Evolutionary conservation across 1,284 basidiomycete species (phyloP).

Genomic region (Neolentinus lepideus): DNA sequence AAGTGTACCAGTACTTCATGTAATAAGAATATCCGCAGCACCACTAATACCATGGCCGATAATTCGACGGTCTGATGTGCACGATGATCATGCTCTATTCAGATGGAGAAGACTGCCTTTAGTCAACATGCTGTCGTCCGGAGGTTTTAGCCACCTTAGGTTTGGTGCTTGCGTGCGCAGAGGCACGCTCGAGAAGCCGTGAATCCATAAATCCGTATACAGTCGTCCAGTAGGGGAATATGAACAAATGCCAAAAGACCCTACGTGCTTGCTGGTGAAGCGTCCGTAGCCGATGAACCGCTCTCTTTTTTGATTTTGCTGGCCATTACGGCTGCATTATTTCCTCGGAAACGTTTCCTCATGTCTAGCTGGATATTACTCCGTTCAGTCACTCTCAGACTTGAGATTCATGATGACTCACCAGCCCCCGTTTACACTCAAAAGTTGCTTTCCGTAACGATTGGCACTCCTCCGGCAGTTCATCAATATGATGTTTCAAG

Average conservation of each 20-base stretch:
- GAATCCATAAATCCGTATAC: too few species aligned
- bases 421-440: slow-evolving; percentile 86
- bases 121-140: too few species aligned
- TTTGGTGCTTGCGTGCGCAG: too few species aligned
- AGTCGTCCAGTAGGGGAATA: too few species aligned
- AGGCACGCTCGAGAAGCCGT: too few species aligned
- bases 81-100: too few species aligned
- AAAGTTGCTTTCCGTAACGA: slow-evolving; percentile 72
- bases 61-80: too few species aligned
- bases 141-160: too few species aligned
- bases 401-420: slow-evolving; percentile 28
- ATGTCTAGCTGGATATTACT: slow-evolving; percentile 58
- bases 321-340: slow-evolving; percentile 36
- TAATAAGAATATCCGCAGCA: background rate
- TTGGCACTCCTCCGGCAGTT: slow-evolving; percentile 72
- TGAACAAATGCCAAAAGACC: too few species aligned
- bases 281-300: background rate
- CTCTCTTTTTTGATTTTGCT: background rate
- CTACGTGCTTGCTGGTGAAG: background rate
- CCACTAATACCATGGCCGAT: too few species aligned
- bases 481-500: slow-evolving; percentile 61
- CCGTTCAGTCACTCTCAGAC: background rate
- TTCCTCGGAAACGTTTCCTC: slow-evolving; percentile 77
- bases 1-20: background rate
- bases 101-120: too few species aligned